A percentile compares a stretch with the other conserved stretches of the same genome.
These are phyloP conservation scores for Arthrocladium fulminans DNA, from an alignment of 2,329 filamentous ascomycete genomes.

Conservation along the genomic window DNA sequence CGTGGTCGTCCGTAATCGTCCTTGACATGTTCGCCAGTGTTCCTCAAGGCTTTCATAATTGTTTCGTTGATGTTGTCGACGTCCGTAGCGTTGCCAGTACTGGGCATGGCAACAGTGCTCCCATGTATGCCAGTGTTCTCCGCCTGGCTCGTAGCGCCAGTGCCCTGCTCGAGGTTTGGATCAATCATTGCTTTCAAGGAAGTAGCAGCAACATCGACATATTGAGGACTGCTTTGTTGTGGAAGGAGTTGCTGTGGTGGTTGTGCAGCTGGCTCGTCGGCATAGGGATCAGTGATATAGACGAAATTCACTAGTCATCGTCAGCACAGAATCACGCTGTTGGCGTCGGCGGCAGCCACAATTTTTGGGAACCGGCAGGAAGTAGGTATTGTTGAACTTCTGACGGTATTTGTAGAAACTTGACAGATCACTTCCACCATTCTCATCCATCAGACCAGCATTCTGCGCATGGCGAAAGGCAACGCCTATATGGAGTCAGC, in stretches of 20 bases:
- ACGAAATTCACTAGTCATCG: conserved; percentile 14
- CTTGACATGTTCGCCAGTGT: conserved; percentile 1
- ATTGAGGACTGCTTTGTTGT: conserved; percentile 15
- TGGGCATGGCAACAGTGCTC: background rate
- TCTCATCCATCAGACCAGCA: conserved; percentile 27
- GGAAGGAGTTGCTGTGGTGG: conserved; percentile 13
- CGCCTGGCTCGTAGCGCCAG: conserved; percentile 6
- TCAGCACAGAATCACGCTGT: background rate
- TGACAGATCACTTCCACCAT: conserved; percentile 9
- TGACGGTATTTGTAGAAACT: conserved; percentile 15
- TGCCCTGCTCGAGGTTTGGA: conserved; percentile 16
- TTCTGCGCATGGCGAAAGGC: conserved; percentile 62
- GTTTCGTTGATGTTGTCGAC: conserved; percentile 1
- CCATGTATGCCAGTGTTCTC: background rate
- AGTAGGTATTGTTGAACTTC: conserved; percentile 15
- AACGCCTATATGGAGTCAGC: conserved; percentile 35
- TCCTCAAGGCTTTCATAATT: conserved; percentile 2
- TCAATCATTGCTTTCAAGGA: conserved; percentile 18
- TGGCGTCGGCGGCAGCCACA: conserved; percentile 7
- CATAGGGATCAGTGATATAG: conserved; percentile 14
- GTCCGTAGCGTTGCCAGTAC: background rate
- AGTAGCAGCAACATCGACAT: conserved; percentile 13
- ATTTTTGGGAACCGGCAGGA: conserved; percentile 16
- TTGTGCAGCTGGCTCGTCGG: conserved; percentile 12
- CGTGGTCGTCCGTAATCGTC: background rate